A percentile compares a stretch with the other conserved stretches of the same genome.
These are phyloP conservation scores for Cornus florida DNA, from an alignment of 148 eudicot genomes.

Conservation along the genomic window DNA sequence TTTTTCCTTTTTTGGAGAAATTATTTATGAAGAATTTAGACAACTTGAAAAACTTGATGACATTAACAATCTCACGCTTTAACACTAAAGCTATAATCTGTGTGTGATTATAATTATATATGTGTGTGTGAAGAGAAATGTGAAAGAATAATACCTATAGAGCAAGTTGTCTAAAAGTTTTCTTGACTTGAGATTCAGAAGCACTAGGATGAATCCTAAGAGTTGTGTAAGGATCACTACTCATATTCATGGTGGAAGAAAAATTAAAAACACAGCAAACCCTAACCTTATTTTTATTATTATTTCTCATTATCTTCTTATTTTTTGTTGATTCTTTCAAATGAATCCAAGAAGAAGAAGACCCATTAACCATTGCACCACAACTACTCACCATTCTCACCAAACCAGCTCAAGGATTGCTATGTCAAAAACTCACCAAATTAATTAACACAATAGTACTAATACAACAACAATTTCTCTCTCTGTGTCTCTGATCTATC, in stretches of 20 bases:
- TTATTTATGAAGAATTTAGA: too few relatives aligned
- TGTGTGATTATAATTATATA: too few relatives aligned
- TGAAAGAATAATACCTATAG: constrained; percentile 45
- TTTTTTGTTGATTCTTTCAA: constrained; percentile 10
- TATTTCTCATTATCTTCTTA: constrained; percentile 10
- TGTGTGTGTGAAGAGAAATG: not conserved
- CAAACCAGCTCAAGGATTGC: not conserved
- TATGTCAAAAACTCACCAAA: too few relatives aligned
- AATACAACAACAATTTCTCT: not conserved
- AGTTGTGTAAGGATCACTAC: constrained; percentile 66
- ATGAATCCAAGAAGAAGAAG: constrained; percentile 34
- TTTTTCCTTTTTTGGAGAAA: too few relatives aligned
- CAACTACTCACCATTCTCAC: constrained; percentile 35
- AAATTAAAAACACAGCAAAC: constrained; percentile 26
- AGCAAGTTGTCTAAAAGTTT: constrained; percentile 86
- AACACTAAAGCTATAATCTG: too few relatives aligned
- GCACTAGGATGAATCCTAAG: constrained; percentile 61
- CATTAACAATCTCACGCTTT: too few relatives aligned
- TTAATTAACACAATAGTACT: too few relatives aligned
- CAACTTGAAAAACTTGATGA: too few relatives aligned
- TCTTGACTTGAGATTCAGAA: constrained; percentile 79
- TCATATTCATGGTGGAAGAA: constrained; percentile 18
- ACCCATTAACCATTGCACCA: constrained; percentile 29
- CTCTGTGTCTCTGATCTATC: not conserved
- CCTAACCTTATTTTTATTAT: constrained; percentile 5